phyloP scores from a whole-genome alignment of 345 rosid species.

The Moringa oleifera region DNA sequence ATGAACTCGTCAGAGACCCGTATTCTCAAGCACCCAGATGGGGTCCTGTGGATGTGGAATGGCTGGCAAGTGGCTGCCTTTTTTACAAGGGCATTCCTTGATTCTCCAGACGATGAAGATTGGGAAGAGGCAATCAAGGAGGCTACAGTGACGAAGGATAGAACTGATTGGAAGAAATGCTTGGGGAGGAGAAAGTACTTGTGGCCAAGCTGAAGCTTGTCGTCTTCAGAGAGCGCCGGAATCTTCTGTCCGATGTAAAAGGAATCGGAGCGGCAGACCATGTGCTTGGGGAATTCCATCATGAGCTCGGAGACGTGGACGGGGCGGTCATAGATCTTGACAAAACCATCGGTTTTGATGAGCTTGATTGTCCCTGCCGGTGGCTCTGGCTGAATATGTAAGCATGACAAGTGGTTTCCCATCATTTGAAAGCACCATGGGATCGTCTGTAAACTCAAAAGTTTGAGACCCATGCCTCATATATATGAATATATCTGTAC shows the following conservation, averaged over 20 bases:
- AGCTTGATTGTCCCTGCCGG: conserved; percentile 36
- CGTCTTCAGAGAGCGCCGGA: conserved; percentile 56
- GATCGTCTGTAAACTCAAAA: conserved; percentile 6
- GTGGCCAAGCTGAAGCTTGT: conserved; percentile 65
- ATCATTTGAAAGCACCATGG: conserved; percentile 23
- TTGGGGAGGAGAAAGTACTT: conserved; percentile 76
- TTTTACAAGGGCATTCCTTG: conserved; percentile 22
- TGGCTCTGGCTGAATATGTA: conserved; percentile 18
- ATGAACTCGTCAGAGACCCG: conserved; percentile 83
- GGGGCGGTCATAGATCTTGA: conserved; percentile 53
- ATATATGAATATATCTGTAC: too few species aligned
- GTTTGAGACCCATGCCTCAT: conserved; percentile 9
- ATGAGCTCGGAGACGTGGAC: conserved; percentile 52
- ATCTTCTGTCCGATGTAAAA: conserved; percentile 83
- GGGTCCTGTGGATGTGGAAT: conserved; percentile 52
- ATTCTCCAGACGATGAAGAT: conserved; percentile 10
- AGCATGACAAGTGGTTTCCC: conserved; percentile 30
- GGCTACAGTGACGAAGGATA: conserved; percentile 66
- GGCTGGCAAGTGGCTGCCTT: conserved; percentile 38
- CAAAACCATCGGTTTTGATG: conserved; percentile 59
- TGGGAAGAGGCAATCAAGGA: conserved; percentile 30
- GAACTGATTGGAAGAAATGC: conserved; percentile 55
- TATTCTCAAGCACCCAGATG: conserved; percentile 48
- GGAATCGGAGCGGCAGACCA: conserved; percentile 65
- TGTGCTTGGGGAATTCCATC: conserved; percentile 65